Evolutionary conservation across 2,329 filamentous ascomycete species (phyloP), one percentile per base, ranked within the genome.

Genomic region (Dactylellina parvicollis): DNA sequence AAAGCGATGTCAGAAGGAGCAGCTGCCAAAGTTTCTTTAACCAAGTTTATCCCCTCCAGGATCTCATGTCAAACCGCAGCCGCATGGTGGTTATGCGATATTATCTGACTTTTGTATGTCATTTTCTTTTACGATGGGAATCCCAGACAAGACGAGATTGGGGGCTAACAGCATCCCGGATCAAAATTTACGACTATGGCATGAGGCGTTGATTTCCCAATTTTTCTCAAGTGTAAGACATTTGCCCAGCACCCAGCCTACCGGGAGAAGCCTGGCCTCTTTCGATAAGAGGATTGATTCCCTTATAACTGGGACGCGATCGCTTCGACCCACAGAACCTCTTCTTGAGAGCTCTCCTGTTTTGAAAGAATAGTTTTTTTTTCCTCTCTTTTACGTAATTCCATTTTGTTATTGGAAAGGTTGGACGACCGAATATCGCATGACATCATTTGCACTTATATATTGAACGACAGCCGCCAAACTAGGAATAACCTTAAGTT

Each of bases 1-100:
- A 47, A 46, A 59, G 18, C n/a, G 5, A 40, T 20, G 36, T 59
- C 38, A 40, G 55, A 59, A 47, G n/a, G 18, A 47, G 38, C 55
- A 59, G 55, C 38, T 59, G 38, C 38, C 1, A 59, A 34, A 46
- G 1, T 47, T 22, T 38, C 36, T 36, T 2, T 4, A 14, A 12
- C 32, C 30, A 2, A 10, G 32, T 14, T 18, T 4, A 20, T 14
- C 22, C 5, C 47, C 10, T 20, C 2, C 16, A 34, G 5, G 16
- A 18, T 26, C 12, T 3, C 28, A 40, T 36, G 26, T 32, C 26
- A 32, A 36, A 22, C 8, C 26, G 18, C 18, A 36, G 22, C 22
- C 24, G 42, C 18, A 4, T 49, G 26, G 4, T 9, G 30, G 9
- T 49, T 16, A 12, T 32, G n/a, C 26, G 28, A 2, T 20, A 49